Conservation (phyloP, 2,329 filamentous ascomycete genomes). For the Exophiala xenobiotica region DNA sequence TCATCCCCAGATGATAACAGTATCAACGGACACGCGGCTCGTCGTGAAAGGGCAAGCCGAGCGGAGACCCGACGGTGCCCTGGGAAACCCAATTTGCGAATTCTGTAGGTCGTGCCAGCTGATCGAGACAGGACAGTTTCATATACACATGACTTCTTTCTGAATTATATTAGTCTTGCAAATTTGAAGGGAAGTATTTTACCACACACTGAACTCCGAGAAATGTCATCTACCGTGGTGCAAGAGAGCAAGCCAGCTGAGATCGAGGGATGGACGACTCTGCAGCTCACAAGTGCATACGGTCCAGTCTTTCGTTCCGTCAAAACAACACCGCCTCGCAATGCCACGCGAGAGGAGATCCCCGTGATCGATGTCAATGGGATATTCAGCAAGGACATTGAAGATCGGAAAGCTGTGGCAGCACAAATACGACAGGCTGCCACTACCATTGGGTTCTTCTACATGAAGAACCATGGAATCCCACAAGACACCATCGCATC, state of each 20-base stretch:
- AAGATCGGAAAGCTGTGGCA: conserved; percentile 41
- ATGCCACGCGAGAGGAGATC: conserved; percentile 29
- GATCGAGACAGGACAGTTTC: not conserved
- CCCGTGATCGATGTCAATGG: conserved; percentile 46
- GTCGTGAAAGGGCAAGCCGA: not conserved
- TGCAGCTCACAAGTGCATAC: not conserved
- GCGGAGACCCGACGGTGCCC: not conserved
- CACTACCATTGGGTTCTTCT: conserved; percentile 19
- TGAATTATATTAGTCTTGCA: not conserved
- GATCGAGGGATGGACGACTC: not conserved
- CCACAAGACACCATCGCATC: not conserved
- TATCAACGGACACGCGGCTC: not conserved
- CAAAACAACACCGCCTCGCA: not conserved
- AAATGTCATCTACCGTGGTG: not conserved
- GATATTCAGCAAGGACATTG: conserved; percentile 37
- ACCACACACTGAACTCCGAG: not conserved
- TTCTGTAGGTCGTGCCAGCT: not conserved
- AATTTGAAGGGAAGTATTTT: not conserved
- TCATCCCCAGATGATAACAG: not conserved
- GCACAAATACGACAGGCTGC: conserved; percentile 37
- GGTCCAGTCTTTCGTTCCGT: not conserved
- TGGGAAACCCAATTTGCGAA: not conserved
- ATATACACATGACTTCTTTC: not conserved
- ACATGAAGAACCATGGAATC: conserved; percentile 1
- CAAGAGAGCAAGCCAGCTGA: not conserved